Percentiles rank a stretch among this genome's conserved stretches.
Conservation (phyloP, 148 eudicot genomes). For the Nepenthes mirabilis region DNA sequence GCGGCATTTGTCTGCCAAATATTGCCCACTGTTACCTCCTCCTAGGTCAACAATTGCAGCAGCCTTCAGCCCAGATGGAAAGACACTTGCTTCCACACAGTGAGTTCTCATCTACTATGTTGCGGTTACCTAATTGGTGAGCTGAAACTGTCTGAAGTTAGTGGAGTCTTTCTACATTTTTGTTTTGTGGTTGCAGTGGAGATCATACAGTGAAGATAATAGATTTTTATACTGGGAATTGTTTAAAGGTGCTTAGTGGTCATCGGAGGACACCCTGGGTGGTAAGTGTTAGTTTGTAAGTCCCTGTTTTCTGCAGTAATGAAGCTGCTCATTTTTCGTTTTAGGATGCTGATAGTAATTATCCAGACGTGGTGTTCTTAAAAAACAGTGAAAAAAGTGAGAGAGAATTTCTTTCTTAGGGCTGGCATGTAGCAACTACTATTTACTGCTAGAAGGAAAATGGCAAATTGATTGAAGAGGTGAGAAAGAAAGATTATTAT, state of each 20-base stretch:
- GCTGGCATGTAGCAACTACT: too few relatives aligned
- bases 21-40: slow-evolving; percentile 81
- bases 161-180: neutral
- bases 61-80: slow-evolving; percentile 93
- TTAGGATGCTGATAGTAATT: too few relatives aligned
- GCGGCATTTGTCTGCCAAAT: slow-evolving; percentile 72
- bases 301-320: neutral
- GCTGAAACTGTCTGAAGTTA: neutral
- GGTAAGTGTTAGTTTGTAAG: slow-evolving; percentile 34
- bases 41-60: slow-evolving; percentile 98
- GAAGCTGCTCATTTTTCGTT: neutral
- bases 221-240: slow-evolving; percentile 67
- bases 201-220: slow-evolving; percentile 94
- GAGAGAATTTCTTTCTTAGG: too few relatives aligned
- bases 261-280: slow-evolving; percentile 99
- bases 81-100: slow-evolving; percentile 93
- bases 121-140: too few relatives aligned
- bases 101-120: slow-evolving; percentile 19
- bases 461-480: too few relatives aligned
- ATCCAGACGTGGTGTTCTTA: too few relatives aligned
- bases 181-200: slow-evolving; percentile 43
- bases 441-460: too few relatives aligned
- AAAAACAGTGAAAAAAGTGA: too few relatives aligned
- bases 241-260: slow-evolving; percentile 82
- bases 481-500: too few relatives aligned